Evolutionary conservation across 352 stramenopile species (phyloP).

Genomic region (Pythium grandisporangium): DNA sequence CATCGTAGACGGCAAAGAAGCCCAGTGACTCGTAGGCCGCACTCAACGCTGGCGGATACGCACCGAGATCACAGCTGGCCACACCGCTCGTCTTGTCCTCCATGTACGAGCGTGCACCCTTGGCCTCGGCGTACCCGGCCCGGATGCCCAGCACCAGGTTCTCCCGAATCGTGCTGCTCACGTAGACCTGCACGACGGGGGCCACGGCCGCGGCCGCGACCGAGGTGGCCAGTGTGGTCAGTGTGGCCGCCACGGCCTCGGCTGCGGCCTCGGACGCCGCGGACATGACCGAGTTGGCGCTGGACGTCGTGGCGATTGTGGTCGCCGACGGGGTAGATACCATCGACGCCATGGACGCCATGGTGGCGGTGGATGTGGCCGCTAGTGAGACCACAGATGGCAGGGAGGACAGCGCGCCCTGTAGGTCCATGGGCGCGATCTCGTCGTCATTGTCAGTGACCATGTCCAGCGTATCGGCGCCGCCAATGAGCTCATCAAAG

Average conservation of each 20-base stretch:
- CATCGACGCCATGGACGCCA: conserved; percentile 19
- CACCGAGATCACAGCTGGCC: conserved; percentile 29
- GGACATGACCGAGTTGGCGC: too few species aligned
- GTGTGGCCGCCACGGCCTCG: too few species aligned
- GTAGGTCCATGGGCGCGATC: conserved; percentile 27
- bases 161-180: conserved; percentile 84
- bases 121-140: conserved; percentile 77
- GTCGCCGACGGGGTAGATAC: conserved; percentile 16
- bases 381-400: too few species aligned
- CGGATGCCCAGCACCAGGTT: conserved; percentile 63
- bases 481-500: conserved; percentile 74
- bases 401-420: conserved; percentile 6
- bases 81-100: conserved; percentile 70
- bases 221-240: conserved; percentile 15
- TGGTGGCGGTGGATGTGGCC: too few species aligned
- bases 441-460: conserved; percentile 59
- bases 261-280: too few species aligned
- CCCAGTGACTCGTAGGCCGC: conserved; percentile 37
- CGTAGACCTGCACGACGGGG: conserved; percentile 74
- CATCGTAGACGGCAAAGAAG: conserved; percentile 85
- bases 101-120: conserved; percentile 82
- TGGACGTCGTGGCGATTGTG: too few species aligned
- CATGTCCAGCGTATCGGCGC: conserved; percentile 42
- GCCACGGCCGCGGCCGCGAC: conserved; percentile 11
- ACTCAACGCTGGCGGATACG: conserved; percentile 15